Conservation (phyloP, 2,329 filamentous ascomycete species). For the Penicillium italicum region DNA sequence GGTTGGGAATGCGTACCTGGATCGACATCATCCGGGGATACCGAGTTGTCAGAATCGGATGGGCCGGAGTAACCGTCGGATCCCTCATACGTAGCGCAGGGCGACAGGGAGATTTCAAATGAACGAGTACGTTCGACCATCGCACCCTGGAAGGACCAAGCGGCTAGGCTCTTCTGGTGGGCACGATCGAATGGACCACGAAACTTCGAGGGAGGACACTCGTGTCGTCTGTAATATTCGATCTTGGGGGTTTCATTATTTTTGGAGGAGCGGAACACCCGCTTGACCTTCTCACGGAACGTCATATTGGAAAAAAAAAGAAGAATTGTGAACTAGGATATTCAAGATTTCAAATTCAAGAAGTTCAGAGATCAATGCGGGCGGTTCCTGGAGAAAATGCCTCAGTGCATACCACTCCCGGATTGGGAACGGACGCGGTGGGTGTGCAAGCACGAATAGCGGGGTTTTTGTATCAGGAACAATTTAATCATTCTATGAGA, state of each 20-base stretch:
- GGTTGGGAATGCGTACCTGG: conserved; percentile 16
- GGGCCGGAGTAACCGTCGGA: conserved; percentile 14
- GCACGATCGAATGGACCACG: conserved; percentile 46
- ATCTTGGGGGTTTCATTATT: conserved; percentile 38
- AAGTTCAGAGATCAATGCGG: conserved; percentile 12
- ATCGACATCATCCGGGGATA: conserved; percentile 20
- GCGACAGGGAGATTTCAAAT: conserved; percentile 38
- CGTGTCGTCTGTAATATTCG: conserved; percentile 48
- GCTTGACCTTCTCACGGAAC: conserved; percentile 38
- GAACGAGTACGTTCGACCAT: conserved; percentile 36
- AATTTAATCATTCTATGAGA: conserved; percentile 28
- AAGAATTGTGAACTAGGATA: conserved; percentile 1
- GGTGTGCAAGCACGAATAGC: conserved; percentile 35
- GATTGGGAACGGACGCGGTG: conserved; percentile 28
- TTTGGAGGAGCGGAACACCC: conserved; percentile 32
- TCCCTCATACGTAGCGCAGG: conserved; percentile 29
- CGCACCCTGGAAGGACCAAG: conserved; percentile 44
- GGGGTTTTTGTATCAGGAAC: conserved; percentile 16
- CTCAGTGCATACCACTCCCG: conserved; percentile 32
- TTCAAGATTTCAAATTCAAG: conserved; percentile 6
- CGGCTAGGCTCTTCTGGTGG: conserved; percentile 43
- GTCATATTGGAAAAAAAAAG: conserved; percentile 30
- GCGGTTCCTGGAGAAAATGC: conserved; percentile 12
- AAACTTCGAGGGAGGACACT: conserved; percentile 49
- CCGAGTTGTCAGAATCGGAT: conserved; percentile 19